These are phyloP conservation scores for Macrocybe sp. DNA, from an alignment of 1,284 basidiomycete species.

Conservation along the genomic window DNA sequence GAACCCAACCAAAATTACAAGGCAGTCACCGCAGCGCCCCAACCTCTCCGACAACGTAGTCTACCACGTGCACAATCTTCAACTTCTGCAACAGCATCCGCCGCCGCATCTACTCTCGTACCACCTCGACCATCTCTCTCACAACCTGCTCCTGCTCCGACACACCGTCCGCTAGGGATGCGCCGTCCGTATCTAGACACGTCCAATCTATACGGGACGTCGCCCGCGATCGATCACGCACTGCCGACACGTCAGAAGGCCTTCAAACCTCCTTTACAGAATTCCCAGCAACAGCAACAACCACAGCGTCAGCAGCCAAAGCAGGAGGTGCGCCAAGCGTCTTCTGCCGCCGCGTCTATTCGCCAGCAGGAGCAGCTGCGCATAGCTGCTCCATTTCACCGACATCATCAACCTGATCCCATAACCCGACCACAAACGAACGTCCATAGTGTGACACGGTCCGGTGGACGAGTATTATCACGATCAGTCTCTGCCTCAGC, in stretches of 20 bases:
- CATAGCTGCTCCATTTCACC: too few species aligned
- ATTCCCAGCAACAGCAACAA: not conserved
- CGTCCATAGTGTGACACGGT: too few species aligned
- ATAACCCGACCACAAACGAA: too few species aligned
- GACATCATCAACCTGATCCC: too few species aligned
- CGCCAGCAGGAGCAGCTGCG: too few species aligned
- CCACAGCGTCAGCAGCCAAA: not conserved
- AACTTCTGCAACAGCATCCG: constrained; percentile 11
- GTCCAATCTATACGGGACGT: constrained; percentile 11
- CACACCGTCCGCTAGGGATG: constrained; percentile 26
- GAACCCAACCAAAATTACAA: too few species aligned
- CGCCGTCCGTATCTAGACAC: constrained; percentile 12
- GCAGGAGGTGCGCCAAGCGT: not conserved
- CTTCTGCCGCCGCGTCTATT: not conserved
- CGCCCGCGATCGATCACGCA: not conserved
- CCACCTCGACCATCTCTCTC: constrained; percentile 10
- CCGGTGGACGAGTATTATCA: too few species aligned
- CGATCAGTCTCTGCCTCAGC: too few species aligned
- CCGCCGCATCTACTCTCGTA: constrained; percentile 6
- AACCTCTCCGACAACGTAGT: too few species aligned
- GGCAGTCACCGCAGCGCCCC: too few species aligned
- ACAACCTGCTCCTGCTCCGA: constrained; percentile 2
- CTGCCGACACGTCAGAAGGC: constrained; percentile 22
- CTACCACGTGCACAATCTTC: too few species aligned
- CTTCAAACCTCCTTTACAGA: constrained; percentile 24